Conservation (phyloP, 768 basidiomycete species). For the Mycena polygramma region DNA sequence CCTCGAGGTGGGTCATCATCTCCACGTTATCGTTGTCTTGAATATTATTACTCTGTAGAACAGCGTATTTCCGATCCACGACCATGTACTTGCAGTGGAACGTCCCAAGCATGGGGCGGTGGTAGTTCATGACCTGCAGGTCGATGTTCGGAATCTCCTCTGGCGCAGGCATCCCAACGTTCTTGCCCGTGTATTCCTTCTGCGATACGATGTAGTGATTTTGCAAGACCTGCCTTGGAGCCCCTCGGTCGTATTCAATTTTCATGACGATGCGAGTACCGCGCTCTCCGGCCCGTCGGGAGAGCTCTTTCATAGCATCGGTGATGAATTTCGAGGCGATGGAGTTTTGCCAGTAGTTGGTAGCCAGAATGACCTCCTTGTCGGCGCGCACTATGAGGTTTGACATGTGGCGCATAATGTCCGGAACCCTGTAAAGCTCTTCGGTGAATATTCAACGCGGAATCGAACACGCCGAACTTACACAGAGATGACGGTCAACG, state of each 20-base stretch:
- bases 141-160: slow-evolving; percentile 72
- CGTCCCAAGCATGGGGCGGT: slow-evolving; percentile 62
- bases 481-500: slow-evolving; percentile 72
- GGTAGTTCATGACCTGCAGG: slow-evolving; percentile 71
- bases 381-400: slow-evolving; percentile 72
- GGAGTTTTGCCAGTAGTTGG: slow-evolving; percentile 72
- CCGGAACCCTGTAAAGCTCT: slow-evolving; percentile 63
- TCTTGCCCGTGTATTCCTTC: slow-evolving; percentile 57
- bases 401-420: slow-evolving; percentile 79
- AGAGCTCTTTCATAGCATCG: slow-evolving; percentile 66
- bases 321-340: slow-evolving; percentile 65
- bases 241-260: slow-evolving; percentile 79
- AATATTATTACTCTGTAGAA: slow-evolving; percentile 78
- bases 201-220: slow-evolving; percentile 63
- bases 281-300: slow-evolving; percentile 58
- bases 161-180: slow-evolving; percentile 64
- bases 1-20: slow-evolving; percentile 66
- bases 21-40: slow-evolving; percentile 59
- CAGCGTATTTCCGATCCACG: slow-evolving; percentile 75
- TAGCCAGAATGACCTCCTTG: slow-evolving; percentile 75
- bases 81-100: slow-evolving; percentile 82
- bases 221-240: slow-evolving; percentile 59
- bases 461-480: slow-evolving; percentile 39
- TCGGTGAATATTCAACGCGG: not conserved
- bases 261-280: slow-evolving; percentile 70